Percentiles rank a stretch among this genome's conserved stretches.
These are phyloP conservation scores for Boletus huronensis DNA, from an alignment of 768 basidiomycete species.

Conservation along the genomic window DNA sequence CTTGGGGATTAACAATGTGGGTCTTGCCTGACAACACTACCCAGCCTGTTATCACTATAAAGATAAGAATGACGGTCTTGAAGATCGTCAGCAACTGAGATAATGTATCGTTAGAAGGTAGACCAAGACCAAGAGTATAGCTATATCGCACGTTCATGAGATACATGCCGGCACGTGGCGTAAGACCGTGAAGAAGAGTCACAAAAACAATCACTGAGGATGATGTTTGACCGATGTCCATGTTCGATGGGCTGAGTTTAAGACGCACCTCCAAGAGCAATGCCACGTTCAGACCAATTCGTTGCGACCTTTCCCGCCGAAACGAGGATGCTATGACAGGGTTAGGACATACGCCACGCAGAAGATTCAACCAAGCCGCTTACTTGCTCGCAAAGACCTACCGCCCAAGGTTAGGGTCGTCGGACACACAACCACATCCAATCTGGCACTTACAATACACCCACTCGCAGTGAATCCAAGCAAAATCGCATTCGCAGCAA, in stretches of 20 bases:
- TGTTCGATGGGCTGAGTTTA: too few relatives aligned
- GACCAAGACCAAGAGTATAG: background rate
- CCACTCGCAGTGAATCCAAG: conserved; percentile 41
- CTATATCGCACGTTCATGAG: conserved; percentile 49
- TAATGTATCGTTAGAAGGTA: conserved; percentile 7
- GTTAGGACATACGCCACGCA: background rate
- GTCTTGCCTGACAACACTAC: conserved; percentile 60
- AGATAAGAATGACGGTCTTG: conserved; percentile 52
- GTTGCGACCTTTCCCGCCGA: conserved; percentile 38
- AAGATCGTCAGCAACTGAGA: conserved; percentile 44
- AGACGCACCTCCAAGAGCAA: conserved; percentile 50
- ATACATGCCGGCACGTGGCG: conserved; percentile 44
- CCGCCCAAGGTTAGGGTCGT: background rate
- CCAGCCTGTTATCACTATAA: conserved; percentile 56
- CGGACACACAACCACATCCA: background rate
- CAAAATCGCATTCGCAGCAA: conserved; percentile 46
- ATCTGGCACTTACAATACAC: conserved; percentile 42
- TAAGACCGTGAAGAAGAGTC: conserved; percentile 49
- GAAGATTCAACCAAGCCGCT: background rate
- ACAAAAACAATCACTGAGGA: conserved; percentile 46
- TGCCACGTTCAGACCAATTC: conserved; percentile 53
- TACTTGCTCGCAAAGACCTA: conserved; percentile 37
- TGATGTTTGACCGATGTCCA: background rate
- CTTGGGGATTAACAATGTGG: conserved; percentile 49
- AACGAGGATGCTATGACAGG: conserved; percentile 42